Evolutionary conservation across 176 grass and related monocot species (phyloP), one percentile per base, ranked within the genome.

Genomic region (Luzula sylvatica): DNA sequence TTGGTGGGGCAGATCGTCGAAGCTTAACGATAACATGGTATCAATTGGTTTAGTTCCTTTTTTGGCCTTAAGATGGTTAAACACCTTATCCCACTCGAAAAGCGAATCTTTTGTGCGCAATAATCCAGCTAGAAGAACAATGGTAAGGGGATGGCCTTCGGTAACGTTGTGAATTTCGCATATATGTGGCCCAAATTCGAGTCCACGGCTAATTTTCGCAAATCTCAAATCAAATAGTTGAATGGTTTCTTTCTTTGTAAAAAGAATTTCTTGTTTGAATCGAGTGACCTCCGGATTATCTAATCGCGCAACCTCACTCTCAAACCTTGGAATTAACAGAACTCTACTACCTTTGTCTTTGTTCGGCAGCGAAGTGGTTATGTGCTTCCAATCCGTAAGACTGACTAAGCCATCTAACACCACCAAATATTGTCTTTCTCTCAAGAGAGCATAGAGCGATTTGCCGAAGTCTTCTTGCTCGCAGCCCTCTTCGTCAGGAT

Each of bases 11-110:
- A n/a, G n/a, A n/a, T n/a, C n/a, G n/a, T n/a, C n/a, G n/a, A n/a
- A n/a, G n/a, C n/a, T n/a, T n/a, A n/a, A 16, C 63, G 58, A 55
- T 79, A 86, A 52, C 82, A 80, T 2, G 82, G 80, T 45, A 79
- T 86, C 58, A 86, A 66, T 70, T 86, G 71, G 71, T 85, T 32
- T 58, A 58, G 4, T 3, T 18, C 8, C 18, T 58, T n/a, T n/a
- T n/a, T n/a, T n/a, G n/a, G n/a, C n/a, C n/a, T n/a, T n/a, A n/a
- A n/a, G n/a, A n/a, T n/a, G n/a, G n/a, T n/a, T n/a, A n/a, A n/a
- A n/a, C n/a, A n/a, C n/a, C n/a, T n/a, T n/a, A n/a, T n/a, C n/a
- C n/a, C n/a, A n/a, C n/a, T n/a, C n/a, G n/a, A n/a, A n/a, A n/a
- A n/a, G n/a, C n/a, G n/a, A n/a, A n/a, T n/a, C n/a, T n/a, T n/a